phyloP scores from a whole-genome alignment of 306 rosid species.

The Boehmeria nivea region DNA sequence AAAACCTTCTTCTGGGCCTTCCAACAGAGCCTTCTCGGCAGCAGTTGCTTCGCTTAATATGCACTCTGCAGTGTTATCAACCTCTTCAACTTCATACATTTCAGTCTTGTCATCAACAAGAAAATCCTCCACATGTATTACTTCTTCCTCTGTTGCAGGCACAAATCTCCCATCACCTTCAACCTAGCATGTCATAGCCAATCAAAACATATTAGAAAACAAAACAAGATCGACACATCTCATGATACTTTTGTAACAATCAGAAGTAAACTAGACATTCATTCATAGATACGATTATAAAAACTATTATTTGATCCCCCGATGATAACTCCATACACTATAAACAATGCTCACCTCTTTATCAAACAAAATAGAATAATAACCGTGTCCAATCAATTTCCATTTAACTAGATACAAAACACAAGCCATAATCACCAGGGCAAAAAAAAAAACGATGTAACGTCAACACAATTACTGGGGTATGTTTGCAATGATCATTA shows the following conservation, averaged over 20 bases:
- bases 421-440: too few relatives aligned
- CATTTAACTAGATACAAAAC: too few relatives aligned
- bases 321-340: neutral
- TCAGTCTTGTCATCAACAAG: conserved; percentile 69
- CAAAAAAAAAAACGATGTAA: too few relatives aligned
- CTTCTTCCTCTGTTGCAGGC: conserved; percentile 96
- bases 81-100: conserved; percentile 49
- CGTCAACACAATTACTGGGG: neutral
- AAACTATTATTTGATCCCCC: too few relatives aligned
- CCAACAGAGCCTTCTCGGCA: conserved; percentile 57
- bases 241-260: neutral
- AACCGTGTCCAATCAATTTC: too few relatives aligned
- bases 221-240: too few relatives aligned
- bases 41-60: conserved; percentile 52
- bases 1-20: conserved; percentile 77
- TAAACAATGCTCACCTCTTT: neutral
- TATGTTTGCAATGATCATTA: too few relatives aligned
- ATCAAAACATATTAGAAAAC: conserved; percentile 11
- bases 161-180: conserved; percentile 97
- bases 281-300: neutral
- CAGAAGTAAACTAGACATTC: neutral
- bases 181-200: conserved; percentile 55
- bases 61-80: conserved; percentile 52
- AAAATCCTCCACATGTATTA: conserved; percentile 82
- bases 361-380: too few relatives aligned